Evolutionary conservation across 495 filamentous ascomycete genomes (phyloP).

Genomic region (Talaromyces proteolyticus): DNA sequence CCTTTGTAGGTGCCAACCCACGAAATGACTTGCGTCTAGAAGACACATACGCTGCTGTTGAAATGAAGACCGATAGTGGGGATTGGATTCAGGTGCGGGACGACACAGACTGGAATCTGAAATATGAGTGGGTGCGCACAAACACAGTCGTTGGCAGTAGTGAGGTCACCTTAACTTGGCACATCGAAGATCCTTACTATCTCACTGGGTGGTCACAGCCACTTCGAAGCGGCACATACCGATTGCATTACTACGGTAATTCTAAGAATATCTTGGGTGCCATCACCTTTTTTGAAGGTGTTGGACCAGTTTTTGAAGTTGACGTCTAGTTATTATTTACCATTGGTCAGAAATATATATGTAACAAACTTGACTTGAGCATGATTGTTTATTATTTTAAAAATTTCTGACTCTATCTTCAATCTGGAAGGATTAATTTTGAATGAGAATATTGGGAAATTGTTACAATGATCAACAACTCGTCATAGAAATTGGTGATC

Average conservation of each 20-base stretch:
- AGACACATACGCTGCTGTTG: no score
- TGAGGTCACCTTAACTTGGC: conserved; percentile 76
- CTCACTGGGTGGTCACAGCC: conserved; percentile 23
- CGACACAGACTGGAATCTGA: conserved; percentile 72
- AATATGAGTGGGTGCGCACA: conserved; percentile 73
- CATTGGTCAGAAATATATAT: background rate
- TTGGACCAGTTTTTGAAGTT: conserved; percentile 80
- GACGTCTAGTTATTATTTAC: conserved; percentile 3
- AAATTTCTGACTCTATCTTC: no score
- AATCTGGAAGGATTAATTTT: no score
- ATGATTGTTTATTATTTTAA: no score
- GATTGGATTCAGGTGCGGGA: conserved; percentile 64
- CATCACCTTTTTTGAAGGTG: conserved; percentile 70
- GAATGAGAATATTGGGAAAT: no score
- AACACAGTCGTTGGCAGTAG: conserved; percentile 67
- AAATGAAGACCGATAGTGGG: conserved; percentile 24
- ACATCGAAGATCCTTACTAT: conserved; percentile 54
- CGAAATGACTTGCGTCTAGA: no score
- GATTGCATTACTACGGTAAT: conserved; percentile 82
- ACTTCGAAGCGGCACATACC: conserved; percentile 58
- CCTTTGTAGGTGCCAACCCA: no score
- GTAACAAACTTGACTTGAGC: no score
- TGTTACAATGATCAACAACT: no score
- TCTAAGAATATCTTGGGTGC: conserved; percentile 61
- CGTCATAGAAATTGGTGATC: no score